Evolutionary conservation across 306 rosid species (phyloP).

Genomic region (Prosopis cineraria): DNA sequence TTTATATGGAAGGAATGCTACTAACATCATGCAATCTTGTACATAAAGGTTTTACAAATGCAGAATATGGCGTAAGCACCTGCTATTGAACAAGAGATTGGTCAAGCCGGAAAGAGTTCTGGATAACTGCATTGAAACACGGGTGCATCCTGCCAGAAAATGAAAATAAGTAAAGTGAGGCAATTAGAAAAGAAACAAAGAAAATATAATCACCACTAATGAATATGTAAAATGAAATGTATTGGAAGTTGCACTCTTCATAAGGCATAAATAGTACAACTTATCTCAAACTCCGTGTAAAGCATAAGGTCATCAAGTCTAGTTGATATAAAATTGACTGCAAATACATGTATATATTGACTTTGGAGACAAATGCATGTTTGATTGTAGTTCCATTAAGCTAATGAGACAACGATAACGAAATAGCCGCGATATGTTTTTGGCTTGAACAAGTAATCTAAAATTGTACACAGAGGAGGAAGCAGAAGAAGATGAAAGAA

Average conservation of each 20-base stretch:
- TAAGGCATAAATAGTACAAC: neutral
- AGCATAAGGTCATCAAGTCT: neutral
- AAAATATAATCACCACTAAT: neutral
- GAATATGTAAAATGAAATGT: neutral
- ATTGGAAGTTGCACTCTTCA: neutral
- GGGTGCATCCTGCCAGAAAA: conserved; percentile 55
- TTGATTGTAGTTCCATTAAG: neutral
- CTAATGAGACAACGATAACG: neutral
- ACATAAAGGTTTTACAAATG: neutral
- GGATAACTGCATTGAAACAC: conserved; percentile 73
- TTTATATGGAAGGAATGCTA: neutral
- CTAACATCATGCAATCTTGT: neutral
- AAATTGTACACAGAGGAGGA: neutral
- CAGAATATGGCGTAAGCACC: conserved; percentile 43
- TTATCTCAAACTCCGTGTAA: neutral
- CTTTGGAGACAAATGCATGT: neutral
- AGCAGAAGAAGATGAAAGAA: conserved; percentile 9
- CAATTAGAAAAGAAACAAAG: neutral
- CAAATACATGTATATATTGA: neutral
- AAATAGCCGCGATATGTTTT: neutral
- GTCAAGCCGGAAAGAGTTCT: conserved; percentile 73
- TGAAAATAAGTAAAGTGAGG: neutral
- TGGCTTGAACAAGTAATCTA: neutral
- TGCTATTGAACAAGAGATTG: conserved; percentile 71
- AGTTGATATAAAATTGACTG: neutral